Base-by-base conservation (phyloP, 2,329 filamentous ascomycete species). In the Penicillium expansum region DNA sequence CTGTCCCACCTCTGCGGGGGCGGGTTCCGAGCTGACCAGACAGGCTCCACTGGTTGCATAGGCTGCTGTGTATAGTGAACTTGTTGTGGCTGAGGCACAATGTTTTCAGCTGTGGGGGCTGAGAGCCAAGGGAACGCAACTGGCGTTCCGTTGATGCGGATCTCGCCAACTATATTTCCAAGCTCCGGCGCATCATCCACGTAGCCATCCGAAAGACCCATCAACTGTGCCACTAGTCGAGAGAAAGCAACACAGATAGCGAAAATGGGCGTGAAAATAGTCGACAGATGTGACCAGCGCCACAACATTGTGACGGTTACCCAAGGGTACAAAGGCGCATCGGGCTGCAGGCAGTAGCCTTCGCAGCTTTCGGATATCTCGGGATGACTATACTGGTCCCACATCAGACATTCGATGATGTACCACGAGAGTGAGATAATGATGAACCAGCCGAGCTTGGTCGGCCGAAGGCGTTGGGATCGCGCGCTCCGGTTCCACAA, bases 231-330 rank as follows among this genome's bases (percentile, higher is more conserved):
- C 14, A 69, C 39, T 16, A 76, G 60, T 16, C 71, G 61, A 56
- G 67, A 65, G 35, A 72, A 52, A 1, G 69, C 71, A 13, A 75
- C 50, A 1, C 60, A 14, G 14, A 76, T 53, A 3, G 72, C 64
- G 52, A 71, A 62, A 14, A 74, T 30, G 0, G 74, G 73, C 0
- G 64, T 60, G 4, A 72, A 55, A 14, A 73, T 32, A 3, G 57
- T 52, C 0, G 70, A 73, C 6, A 77, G 58, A 61, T 74, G 72
- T 16, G 74, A 73, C 77, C 77, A 79, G 24, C 77, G 76, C 70
- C 70, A 82, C 3, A 84, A 56, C 66, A 86, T 75, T 3, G 82
- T 85, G 3, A 82, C 80, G 5, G 84, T 75, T 5, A 84, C 82
- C 58, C 79, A 83, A 0, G 83, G 83, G 49, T 79, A 82, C 22